These are phyloP conservation scores for Candida tallmaniae DNA, from an alignment of 805 yeast species.

Conservation along the genomic window DNA sequence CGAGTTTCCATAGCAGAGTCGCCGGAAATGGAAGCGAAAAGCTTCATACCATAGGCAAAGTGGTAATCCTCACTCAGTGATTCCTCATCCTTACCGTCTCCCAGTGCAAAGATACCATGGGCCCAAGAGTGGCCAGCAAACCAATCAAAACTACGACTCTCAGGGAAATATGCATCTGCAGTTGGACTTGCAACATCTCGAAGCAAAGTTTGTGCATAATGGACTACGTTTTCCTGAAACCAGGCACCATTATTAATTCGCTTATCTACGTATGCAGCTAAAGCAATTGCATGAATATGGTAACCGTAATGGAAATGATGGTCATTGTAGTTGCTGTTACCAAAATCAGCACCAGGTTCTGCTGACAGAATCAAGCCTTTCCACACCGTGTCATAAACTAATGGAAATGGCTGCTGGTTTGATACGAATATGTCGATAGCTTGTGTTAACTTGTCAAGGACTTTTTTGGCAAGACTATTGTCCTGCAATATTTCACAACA, in stretches of 20 bases:
- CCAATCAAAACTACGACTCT: constrained; percentile 68
- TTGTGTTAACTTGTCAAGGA: constrained; percentile 55
- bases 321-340: constrained; percentile 27
- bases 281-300: constrained; percentile 67
- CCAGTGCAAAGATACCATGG: constrained; percentile 62
- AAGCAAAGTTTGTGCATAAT: constrained; percentile 55
- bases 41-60: constrained; percentile 61
- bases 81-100: constrained; percentile 77
- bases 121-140: constrained; percentile 79
- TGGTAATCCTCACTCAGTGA: constrained; percentile 73
- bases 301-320: constrained; percentile 41
- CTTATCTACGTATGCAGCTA: constrained; percentile 52
- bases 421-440: constrained; percentile 67
- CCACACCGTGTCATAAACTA: constrained; percentile 25
- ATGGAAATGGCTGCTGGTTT: constrained; percentile 40
- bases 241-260: constrained; percentile 20
- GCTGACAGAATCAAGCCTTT: constrained; percentile 26
- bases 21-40: constrained; percentile 56
- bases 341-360: constrained; percentile 21
- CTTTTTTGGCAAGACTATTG: constrained; percentile 40
- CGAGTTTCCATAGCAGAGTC: constrained; percentile 50
- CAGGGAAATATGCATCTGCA: constrained; percentile 57
- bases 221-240: constrained; percentile 29
- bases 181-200: constrained; percentile 66
- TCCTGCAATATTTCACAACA: constrained; percentile 64